These are phyloP conservation scores for Hymenoscyphus repandus DNA, from an alignment of 2,329 filamentous ascomycete species.

Conservation along the genomic window DNA sequence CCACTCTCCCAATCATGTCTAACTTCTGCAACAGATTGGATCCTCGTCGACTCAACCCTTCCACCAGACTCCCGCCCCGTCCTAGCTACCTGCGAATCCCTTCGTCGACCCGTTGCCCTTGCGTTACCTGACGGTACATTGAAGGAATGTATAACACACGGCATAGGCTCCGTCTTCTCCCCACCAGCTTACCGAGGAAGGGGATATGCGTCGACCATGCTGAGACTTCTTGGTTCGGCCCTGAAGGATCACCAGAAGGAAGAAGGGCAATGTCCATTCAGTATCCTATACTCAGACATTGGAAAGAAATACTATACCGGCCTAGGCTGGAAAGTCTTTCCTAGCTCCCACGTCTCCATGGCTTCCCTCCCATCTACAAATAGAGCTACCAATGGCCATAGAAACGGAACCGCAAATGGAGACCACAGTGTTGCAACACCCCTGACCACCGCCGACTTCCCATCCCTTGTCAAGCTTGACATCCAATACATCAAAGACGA, in stretches of 20 bases:
- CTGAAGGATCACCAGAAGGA: constrained; percentile 48
- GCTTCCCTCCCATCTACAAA: constrained; percentile 34
- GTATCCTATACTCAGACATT: constrained; percentile 81
- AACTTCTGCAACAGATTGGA: constrained; percentile 42
- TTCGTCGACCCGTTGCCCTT: constrained; percentile 53
- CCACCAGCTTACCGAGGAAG: constrained; percentile 59
- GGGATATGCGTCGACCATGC: constrained; percentile 75
- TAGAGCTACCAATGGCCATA: constrained; percentile 22
- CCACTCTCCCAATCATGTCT: not conserved
- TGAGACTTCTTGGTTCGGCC: constrained; percentile 55
- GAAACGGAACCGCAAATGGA: constrained; percentile 15
- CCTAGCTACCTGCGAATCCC: constrained; percentile 59
- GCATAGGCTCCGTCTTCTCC: constrained; percentile 76
- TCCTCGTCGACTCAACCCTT: constrained; percentile 47
- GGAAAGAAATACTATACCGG: constrained; percentile 76
- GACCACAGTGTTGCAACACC: constrained; percentile 11
- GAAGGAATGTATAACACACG: constrained; percentile 60
- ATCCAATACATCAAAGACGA: constrained; percentile 14
- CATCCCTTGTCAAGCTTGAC: constrained; percentile 53
- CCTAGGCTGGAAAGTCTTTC: constrained; percentile 70
- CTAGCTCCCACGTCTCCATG: constrained; percentile 67
- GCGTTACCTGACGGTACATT: constrained; percentile 35
- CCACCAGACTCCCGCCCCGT: constrained; percentile 44
- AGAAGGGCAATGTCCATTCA: constrained; percentile 52
- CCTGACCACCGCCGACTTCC: constrained; percentile 54